Evolutionary conservation across 176 grass and related monocot species (phyloP), one percentile per base, ranked within the genome.

Genomic region (Phoenix roebelenii): DNA sequence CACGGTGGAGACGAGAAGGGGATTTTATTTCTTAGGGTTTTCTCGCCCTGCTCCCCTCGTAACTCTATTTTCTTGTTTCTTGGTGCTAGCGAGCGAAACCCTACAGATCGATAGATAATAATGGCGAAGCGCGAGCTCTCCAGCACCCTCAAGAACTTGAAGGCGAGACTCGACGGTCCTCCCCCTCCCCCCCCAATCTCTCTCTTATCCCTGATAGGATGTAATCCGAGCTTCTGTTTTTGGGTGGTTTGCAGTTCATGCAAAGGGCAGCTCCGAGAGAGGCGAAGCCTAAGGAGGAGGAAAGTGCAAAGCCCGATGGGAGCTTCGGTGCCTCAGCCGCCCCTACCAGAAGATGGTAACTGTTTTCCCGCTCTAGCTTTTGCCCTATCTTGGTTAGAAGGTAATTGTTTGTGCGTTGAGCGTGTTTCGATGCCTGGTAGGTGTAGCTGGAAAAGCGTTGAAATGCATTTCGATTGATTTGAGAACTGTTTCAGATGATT

Each of bases 91-190:
- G 9, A 44, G 68, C 23, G 16, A 26, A 71, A 60, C 16, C 16
- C 22, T 50, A 50, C 44, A 44, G 7, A 44, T 44, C 35, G 35
- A 44, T 44, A 12, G 35, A 44, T 44, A 12, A 23, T 24, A 55
- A 83, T 89, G 83, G 83, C 80, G 66, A 96, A 90, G 69, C 72
- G 87, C 52, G 91, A 90, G 86, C 83, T 96, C 60, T 96, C 91
- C 22, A 85, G 70, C 58, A 96, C 86, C 15, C 83, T 96, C 35
- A 84, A 59, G 80, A 90, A 85, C 44, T 75, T 96, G 1, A 96
- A 96, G 80, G 91, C 75, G 32, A 81, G 18, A 23, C 51, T 58
- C 49, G 15, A 17, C 60, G 44, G 15, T 25, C 22, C 52, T 64
- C 23, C 23, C 15, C 50, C 18, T 5, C 19, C 25, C 24, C 16